Percentiles rank a stretch among this genome's conserved stretches.
Conservation (phyloP, 805 yeast genomes). For the Ogataea glucozyma region DNA sequence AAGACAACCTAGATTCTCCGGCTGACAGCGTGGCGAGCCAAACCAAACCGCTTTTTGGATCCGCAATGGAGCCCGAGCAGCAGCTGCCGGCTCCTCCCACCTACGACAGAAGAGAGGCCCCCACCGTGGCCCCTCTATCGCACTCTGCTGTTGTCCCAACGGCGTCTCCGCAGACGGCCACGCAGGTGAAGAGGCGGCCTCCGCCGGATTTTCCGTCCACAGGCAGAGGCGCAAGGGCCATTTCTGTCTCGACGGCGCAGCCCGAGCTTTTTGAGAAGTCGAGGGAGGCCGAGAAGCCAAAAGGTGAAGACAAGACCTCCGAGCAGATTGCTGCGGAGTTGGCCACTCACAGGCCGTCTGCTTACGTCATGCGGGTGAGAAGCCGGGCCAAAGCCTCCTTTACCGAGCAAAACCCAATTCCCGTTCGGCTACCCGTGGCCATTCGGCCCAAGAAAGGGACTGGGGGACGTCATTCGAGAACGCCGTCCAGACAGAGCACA, state of each 20-base stretch:
- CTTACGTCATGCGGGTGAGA: slow-evolving; percentile 18
- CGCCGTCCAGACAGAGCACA: slow-evolving; percentile 30
- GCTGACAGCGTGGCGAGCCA: slow-evolving; percentile 7
- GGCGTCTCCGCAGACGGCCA: slow-evolving; percentile 9
- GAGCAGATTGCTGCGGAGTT: slow-evolving; percentile 3
- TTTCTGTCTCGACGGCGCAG: slow-evolving; percentile 37
- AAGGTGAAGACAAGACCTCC: slow-evolving; percentile 2
- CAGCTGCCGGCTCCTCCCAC: slow-evolving; percentile 12
- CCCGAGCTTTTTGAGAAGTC: slow-evolving; percentile 33
- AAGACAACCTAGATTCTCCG: slow-evolving; percentile 6
- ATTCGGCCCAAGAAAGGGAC: slow-evolving; percentile 52
- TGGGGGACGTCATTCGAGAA: slow-evolving; percentile 26
- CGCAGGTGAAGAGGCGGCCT: slow-evolving; percentile 33
- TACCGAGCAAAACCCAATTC: slow-evolving; percentile 46
- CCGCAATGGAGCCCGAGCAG: too few species aligned
- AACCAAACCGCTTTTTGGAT: slow-evolving; percentile 8
- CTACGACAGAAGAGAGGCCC: slow-evolving; percentile 43
- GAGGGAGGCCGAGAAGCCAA: slow-evolving; percentile 3
- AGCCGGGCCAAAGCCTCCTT: slow-evolving; percentile 38
- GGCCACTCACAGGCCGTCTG: slow-evolving; percentile 13
- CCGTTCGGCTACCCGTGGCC: slow-evolving; percentile 56
- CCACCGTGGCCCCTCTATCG: slow-evolving; percentile 34
- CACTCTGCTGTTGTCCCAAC: slow-evolving; percentile 28
- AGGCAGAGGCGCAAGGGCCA: slow-evolving; percentile 39
- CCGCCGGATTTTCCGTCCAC: slow-evolving; percentile 42